Evolutionary conservation across 1,284 basidiomycete species (phyloP), one percentile per base, ranked within the genome.

Genomic region (Papiliotrema terrestris): DNA sequence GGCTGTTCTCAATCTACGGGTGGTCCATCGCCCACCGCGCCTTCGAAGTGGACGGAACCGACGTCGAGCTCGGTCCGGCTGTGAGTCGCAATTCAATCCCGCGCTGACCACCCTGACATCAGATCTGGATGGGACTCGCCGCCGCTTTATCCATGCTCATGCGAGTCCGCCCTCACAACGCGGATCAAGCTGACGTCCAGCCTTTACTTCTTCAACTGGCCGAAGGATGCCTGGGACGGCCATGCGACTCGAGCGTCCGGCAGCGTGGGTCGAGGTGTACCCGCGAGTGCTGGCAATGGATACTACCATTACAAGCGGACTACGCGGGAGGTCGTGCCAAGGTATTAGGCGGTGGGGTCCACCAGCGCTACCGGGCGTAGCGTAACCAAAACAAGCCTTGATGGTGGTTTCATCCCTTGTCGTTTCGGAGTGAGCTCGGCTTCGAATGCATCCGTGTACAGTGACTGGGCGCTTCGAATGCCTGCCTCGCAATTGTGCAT

Each of bases 231-330:
- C 15, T 69, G 70, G 64, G 72, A 72, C 50, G 68, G 68, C 17
- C 37, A 46, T 8, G 50, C 58, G 9, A 67, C 63, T 32, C 39
- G 48, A 25, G 61, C 60, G 15, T 58, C 58, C 19, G 61, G 64
- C 22, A 62, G 65, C 2, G 68, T 62, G 11, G 63, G 57, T 11
- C 37, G 63, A 52, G 68, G 67, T 23, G 38, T 68, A 2, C 69
- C 68, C 14, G 58, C 47, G 11, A 54, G 60, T 2, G 53, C 57
- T 14, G 57, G 51, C 4, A 60, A 72, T 52, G 70, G 70, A n/a
- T 75, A 75, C 56, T 76, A 73, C 48, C 73, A 73, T 51, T 74
- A 76, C 61, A 72, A 72, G 54, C 59, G 71, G 39, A 73, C 72
- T 9, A 73, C 70, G 9, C 61, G 74, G 46, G 69, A 73, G 57